Base-by-base conservation (phyloP, 768 basidiomycete species). In the Boletus rufocinnamomeus region DNA sequence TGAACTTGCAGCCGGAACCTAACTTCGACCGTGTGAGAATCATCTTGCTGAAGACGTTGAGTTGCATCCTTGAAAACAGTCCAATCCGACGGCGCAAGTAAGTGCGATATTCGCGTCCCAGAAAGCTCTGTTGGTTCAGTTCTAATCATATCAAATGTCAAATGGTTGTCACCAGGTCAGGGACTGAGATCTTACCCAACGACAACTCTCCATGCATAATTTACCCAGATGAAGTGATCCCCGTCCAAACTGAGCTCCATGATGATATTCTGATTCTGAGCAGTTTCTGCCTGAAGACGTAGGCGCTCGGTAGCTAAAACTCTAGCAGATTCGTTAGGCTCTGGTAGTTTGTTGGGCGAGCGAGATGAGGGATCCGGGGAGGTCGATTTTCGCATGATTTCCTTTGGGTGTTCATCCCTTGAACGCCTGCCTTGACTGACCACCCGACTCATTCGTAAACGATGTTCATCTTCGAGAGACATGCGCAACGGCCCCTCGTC, bases 241-340 rank as follows among this genome's bases (percentile, higher is more conserved):
- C 94, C 95, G 69, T 98, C 94, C 63, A 98, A 78, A 71, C 87
- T 88, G 32, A 99, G 83, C 71, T 99, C 97, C 78, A 98, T 82
- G 30, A 99, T 93, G 54, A 98, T 92, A 66, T 97, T 98, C 72
- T 93, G 92, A 69, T 89, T 93, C 75, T 96, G 93, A 8, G 95
- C 94, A 2, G 91, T 92, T 73, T 98, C 97, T 10, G 95, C 97
- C 67, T 96, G 89, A 37, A 93, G 76, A 41, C 90, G 85, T 32
- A 98, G 75, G 35, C 94, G 88, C 70, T 98, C 94, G 0, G 91
- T 93, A 16, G 92, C 91, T 57, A 91, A 80, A n/a, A 90, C 82
- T 38, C 93, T 85, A 50, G 89, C 89, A 54, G 90, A 91, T 67
- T 92, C 90, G 25, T 77, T 80, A 48, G 80, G 81, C 52, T 87